Evolutionary conservation across 2,329 filamentous ascomycete genomes (phyloP), one percentile per base, ranked within the genome.

Genomic region (Claviceps citrina): DNA sequence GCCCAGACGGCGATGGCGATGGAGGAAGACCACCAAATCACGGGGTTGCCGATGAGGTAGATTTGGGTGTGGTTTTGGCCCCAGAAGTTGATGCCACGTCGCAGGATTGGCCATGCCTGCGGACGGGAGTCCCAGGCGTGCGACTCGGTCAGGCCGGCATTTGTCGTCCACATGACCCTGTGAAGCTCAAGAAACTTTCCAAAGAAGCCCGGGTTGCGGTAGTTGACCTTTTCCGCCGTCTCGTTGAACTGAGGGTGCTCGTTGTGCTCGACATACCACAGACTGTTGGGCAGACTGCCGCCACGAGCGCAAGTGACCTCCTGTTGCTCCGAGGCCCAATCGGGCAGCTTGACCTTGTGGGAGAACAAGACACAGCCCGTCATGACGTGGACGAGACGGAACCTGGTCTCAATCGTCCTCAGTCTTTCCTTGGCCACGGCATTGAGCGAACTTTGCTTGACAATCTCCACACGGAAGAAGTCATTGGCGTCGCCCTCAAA

Each of bases 71-170:
- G 73, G 54, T 95, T 73, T 54, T 82, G 86, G 49, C 89, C 86
- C 91, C 91, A 98, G 71, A 98, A 98, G 68, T 98, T 98, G 71
- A 98, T 98, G 53, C 91, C 91, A 46, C 91, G 84, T 49, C 76
- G 76, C 39, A 98, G 76, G 42, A 93, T 74, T 18, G 91, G 91
- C 91, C 91, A 98, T 6, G 86, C 89, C 26, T 78, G 76, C 25
- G 91, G 91, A 34, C 91, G 83, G 35, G 91, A 96, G 59, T 98
- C 91, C 91, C 93, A 98, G 39, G 87, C 85, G 57, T 98, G 91
- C 15, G 87, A 94, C 54, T 98, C 91, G 20, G 91, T 84, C 36
- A 98, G 76, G 32, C 91, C 91, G 25, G 91, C 91, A 56, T 98
- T 98, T 27, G 91, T 98, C 53, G 74, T 86, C 91, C 91, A 98